These are phyloP conservation scores for Yarrowia porcina DNA, from an alignment of 805 yeast genomes.

Conservation along the genomic window DNA sequence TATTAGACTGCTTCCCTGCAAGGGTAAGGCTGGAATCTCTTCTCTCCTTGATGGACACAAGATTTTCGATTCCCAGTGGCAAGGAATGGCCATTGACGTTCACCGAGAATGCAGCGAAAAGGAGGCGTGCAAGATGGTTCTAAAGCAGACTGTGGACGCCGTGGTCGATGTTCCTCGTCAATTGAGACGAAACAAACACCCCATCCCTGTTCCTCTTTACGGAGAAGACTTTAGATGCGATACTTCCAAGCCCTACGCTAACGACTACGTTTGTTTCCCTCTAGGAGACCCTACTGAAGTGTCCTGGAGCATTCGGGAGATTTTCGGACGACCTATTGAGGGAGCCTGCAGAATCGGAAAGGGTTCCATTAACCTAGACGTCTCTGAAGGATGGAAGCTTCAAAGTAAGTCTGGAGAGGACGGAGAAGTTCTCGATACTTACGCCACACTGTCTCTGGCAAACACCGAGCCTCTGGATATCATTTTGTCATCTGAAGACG, in stretches of 20 bases:
- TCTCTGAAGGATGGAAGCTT: slow-evolving; percentile 27
- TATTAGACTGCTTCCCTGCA: slow-evolving; percentile 81
- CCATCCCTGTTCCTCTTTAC: slow-evolving; percentile 76
- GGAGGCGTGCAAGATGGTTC: slow-evolving; percentile 30
- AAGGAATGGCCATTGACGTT: slow-evolving; percentile 84
- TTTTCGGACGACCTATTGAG: slow-evolving; percentile 66
- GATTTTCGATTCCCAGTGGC: slow-evolving; percentile 86
- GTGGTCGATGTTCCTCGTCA: slow-evolving; percentile 70
- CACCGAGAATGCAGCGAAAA: slow-evolving; percentile 47
- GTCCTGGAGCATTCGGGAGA: slow-evolving; percentile 53
- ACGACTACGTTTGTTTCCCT: slow-evolving; percentile 77
- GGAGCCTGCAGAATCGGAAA: slow-evolving; percentile 61
- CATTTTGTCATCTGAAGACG: slow-evolving; percentile 45
- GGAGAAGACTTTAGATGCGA: slow-evolving; percentile 77
- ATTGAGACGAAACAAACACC: slow-evolving; percentile 57
- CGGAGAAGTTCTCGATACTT: slow-evolving; percentile 8
- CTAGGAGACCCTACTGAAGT: slow-evolving; percentile 48
- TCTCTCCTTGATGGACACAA: slow-evolving; percentile 85
- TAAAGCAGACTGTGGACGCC: slow-evolving; percentile 66
- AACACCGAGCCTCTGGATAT: slow-evolving; percentile 22
- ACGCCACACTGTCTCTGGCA: slow-evolving; percentile 5
- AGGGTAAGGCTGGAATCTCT: slow-evolving; percentile 85
- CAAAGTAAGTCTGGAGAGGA: slow-evolving; percentile 5
- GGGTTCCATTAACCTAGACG: slow-evolving; percentile 42
- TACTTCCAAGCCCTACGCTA: slow-evolving; percentile 49